Percentiles rank a stretch among this genome's conserved stretches.
Evolutionary conservation across 805 yeast species (phyloP).

Genomic region (Pichia heedii): DNA sequence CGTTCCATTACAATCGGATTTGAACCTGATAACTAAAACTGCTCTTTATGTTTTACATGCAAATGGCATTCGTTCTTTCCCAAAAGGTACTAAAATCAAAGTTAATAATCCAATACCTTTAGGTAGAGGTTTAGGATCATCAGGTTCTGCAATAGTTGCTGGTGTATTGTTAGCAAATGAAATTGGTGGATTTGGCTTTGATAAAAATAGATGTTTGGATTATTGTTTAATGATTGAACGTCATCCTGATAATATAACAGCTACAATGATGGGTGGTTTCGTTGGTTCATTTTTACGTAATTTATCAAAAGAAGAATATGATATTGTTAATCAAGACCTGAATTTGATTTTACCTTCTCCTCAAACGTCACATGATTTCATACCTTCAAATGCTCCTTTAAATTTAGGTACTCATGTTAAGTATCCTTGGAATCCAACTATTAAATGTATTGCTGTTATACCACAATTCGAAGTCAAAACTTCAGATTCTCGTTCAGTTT

Average conservation of each 20-base stretch:
- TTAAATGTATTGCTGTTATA: constrained; percentile 83
- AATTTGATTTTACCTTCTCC: constrained; percentile 63
- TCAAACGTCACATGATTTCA: constrained; percentile 37
- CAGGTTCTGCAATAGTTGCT: constrained; percentile 97
- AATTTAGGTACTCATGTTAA: constrained; percentile 84
- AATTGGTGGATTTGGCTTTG: constrained; percentile 62
- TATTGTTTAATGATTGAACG: constrained; percentile 95
- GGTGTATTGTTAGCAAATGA: constrained; percentile 89
- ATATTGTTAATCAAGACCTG: constrained; percentile 74
- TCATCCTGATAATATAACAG: constrained; percentile 97
- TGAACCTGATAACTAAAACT: constrained; percentile 82
- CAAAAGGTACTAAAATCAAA: constrained; percentile 70
- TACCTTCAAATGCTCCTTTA: constrained; percentile 76
- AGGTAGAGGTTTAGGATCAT: constrained; percentile 95
- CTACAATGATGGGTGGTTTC: constrained; percentile 98
- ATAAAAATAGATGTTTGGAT: constrained; percentile 80
- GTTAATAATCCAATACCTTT: constrained; percentile 89
- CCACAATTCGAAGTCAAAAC: constrained; percentile 95
- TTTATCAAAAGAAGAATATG: constrained; percentile 59
- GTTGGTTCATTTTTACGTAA: constrained; percentile 91
- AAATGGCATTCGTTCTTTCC: constrained; percentile 67
- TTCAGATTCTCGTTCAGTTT: constrained; percentile 81
- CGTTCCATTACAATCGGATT: constrained; percentile 72
- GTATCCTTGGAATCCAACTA: constrained; percentile 71
- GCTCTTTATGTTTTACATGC: constrained; percentile 88